Percentiles rank a stretch among this genome's conserved stretches.
These are phyloP conservation scores for Mucor lusitanicus DNA, from an alignment of 371 early-diverging fungal genomes.

Conservation along the genomic window DNA sequence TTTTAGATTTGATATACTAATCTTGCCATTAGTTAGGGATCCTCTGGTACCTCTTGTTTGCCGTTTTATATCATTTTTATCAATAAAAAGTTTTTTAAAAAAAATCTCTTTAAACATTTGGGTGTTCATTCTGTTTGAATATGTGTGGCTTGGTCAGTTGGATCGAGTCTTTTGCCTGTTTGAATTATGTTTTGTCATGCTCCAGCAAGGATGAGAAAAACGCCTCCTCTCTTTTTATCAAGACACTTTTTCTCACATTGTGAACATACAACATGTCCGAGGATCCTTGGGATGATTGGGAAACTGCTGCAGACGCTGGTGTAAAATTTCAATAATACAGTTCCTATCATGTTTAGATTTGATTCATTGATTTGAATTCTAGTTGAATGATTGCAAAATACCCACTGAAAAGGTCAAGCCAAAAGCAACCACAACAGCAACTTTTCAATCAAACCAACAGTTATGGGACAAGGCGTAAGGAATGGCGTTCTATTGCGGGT, in stretches of 20 bases:
- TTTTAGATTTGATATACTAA: background rate
- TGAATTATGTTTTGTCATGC: background rate
- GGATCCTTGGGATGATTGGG: conserved; percentile 51
- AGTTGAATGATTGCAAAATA: conserved; percentile 18
- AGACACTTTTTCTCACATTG: background rate
- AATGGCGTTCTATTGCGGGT: too few relatives aligned
- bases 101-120: background rate
- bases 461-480: conserved; percentile 40
- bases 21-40: background rate
- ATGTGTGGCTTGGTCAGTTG: background rate
- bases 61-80: background rate
- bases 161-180: background rate
- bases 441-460: conserved; percentile 15
- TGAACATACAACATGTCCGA: conserved; percentile 14
- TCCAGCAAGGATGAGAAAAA: background rate
- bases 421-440: conserved; percentile 16
- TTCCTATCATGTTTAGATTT: background rate
- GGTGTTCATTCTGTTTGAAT: background rate
- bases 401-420: background rate
- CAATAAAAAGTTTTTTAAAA: conserved; percentile 1
- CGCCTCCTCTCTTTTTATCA: background rate
- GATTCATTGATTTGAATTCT: conserved; percentile 6
- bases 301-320: conserved; percentile 43
- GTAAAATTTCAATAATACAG: conserved; percentile 15
- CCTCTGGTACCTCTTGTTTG: background rate